Base-by-base conservation (phyloP, 257 asterid species). In the Solanum neorickii region DNA sequence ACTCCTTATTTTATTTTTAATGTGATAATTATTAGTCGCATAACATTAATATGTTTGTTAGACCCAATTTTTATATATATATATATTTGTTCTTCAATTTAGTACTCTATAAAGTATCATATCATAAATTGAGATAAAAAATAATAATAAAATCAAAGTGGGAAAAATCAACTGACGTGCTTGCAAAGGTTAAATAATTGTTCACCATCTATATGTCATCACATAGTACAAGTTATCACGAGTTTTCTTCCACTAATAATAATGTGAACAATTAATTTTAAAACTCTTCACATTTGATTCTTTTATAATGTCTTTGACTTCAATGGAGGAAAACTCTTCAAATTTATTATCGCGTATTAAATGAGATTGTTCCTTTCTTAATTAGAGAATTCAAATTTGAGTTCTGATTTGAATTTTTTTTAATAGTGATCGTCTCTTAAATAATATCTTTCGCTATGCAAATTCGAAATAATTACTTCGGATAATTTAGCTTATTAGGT, bases 361-460 rank as follows among this genome's bases (percentile, higher is more conserved):
- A 56, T 56, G 12, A 20, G 9, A 2, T 20, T 56, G 12, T 20
- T 20, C 0, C 21, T 56, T 56, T 0, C 0, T 56, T 20, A 56
- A 20, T 56, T 56, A 20, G 0, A 18, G 2, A 2, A 18, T 5
- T 56, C 12, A 0, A 56, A 56, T 56, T 56, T 56, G 12, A 56
- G 5, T 2, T 18, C 5, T 56, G 0, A 0, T 56, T 56, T 56
- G 25, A 0, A 35, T 1, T 35, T 35, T 35, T 56, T 1, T 56
- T 18, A 10, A 0, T 3, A 20, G 12, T 7, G 1, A 18, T 2
- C 65, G 12, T 10, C 20, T 18, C 20, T 56, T 18, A 18, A 56
- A 56, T 56, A 23, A n/a, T 0, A 9, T 9, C 62, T 21, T 52
- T 15, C 0, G 23, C 9, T 16, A 0, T 9, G 23, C 6, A 8